Base-by-base conservation (phyloP, 2,329 filamentous ascomycete species). In the Cladosporium oxysporum region DNA sequence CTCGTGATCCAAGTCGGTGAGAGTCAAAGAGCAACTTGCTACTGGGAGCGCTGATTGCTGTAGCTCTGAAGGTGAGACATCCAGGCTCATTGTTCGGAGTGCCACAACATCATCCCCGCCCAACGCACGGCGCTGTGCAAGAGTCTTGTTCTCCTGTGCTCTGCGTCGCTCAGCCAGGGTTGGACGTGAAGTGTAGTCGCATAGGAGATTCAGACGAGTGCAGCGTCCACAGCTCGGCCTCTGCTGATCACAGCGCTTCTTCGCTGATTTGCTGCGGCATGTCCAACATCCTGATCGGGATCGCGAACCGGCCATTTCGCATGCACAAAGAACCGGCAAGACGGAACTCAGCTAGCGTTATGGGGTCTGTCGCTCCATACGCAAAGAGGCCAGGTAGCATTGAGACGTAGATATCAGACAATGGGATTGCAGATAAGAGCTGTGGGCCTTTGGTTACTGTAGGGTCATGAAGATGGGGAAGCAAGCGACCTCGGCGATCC, bases 201-300 rank as follows among this genome's bases (percentile, higher is more conserved):
- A 53, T n/a, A 18, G 2, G 16, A 53, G 50, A n/a, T 31, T 16
- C 16, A 53, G 28, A 21, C 50, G 50, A 33, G 50, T 31, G 50
- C 50, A 53, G 50, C 50, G 50, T n/a, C 50, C 50, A 28, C 50
- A 53, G 23, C 50, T 53, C 10, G 50, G 50, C 7, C 50, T 29
- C 28, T 53, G 50, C 50, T 53, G 50, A 29, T 53, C 50, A 53
- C 50, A 53, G 29, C 50, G 50, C 50, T 53, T 53, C 26, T 53
- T 53, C 11, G 50, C 50, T 29, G 50, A 53, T 28, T 53, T 53
- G 26, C 50, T 31, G 28, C 50, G 50, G 28, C 50, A 53, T 14
- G 50, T 53, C 50, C 50, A 53, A 29, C 50, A 53, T 18, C 50
- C 50, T 31, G 50, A 53, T 29, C 50, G 50, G 18, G 50, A 53